phyloP scores from a whole-genome alignment of 768 basidiomycete genomes.

The Auriscalpium orientale region DNA sequence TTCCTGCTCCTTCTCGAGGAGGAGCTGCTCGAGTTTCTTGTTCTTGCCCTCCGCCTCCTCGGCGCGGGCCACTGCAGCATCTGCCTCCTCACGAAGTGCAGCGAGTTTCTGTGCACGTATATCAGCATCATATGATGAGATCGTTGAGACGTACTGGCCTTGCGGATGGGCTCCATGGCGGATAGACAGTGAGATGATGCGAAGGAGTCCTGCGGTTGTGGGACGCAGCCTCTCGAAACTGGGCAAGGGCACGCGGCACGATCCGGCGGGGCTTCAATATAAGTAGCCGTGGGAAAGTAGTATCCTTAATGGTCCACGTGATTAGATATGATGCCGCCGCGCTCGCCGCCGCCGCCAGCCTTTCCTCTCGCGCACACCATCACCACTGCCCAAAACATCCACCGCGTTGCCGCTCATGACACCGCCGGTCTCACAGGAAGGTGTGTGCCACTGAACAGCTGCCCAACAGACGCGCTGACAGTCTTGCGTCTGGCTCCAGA shows the following conservation, averaged over 20 bases:
- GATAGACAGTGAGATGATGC: slow-evolving; percentile 7
- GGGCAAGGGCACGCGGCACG: slow-evolving; percentile 1
- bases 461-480: slow-evolving; percentile 8
- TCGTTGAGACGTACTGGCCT: slow-evolving; percentile 21
- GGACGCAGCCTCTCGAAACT: not conserved
- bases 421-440: slow-evolving; percentile 73
- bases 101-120: slow-evolving; percentile 53
- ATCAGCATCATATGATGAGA: not conserved
- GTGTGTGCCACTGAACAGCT: slow-evolving; percentile 31
- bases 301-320: slow-evolving; percentile 7
- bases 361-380: not conserved
- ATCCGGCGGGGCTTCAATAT: not conserved
- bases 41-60: slow-evolving; percentile 80
- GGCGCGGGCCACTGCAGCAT: slow-evolving; percentile 71
- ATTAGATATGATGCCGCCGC: not conserved
- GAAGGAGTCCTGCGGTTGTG: slow-evolving; percentile 9
- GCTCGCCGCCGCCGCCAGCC: not conserved
- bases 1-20: slow-evolving; percentile 82
- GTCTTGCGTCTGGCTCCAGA: slow-evolving; percentile 41
- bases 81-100: slow-evolving; percentile 77
- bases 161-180: slow-evolving; percentile 43
- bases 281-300: slow-evolving; percentile 8
- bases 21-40: slow-evolving; percentile 65
- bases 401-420: slow-evolving; percentile 31
- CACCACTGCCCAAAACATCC: not conserved